Conservation (phyloP, 2,329 filamentous ascomycete species). For the Tolypocladium nubicola region DNA sequence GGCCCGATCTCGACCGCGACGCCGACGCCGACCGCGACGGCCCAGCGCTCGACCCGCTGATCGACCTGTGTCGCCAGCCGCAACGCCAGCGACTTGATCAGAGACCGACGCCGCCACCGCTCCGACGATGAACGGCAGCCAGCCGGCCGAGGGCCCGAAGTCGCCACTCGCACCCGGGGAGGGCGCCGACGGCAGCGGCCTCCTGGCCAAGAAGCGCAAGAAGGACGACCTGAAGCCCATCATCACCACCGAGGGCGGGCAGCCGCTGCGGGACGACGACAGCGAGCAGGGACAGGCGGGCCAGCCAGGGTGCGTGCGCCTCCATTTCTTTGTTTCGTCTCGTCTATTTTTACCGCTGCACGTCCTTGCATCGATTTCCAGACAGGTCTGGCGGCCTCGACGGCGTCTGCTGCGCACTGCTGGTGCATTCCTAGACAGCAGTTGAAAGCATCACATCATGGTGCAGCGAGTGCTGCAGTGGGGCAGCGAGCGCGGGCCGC, state of each 20-base stretch:
- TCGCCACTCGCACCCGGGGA: constrained; percentile 8
- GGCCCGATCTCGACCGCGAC: neutral
- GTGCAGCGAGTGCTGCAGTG: neutral
- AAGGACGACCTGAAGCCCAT: constrained; percentile 68
- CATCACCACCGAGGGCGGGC: constrained; percentile 51
- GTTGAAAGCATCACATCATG: no score
- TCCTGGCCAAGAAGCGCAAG: constrained; percentile 56
- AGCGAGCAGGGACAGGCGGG: constrained; percentile 19
- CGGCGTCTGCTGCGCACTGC: neutral
- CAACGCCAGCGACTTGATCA: neutral
- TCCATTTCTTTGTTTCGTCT: neutral
- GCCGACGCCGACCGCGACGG: neutral
- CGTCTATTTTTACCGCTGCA: neutral
- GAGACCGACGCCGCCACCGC: neutral
- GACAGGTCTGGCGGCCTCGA: neutral
- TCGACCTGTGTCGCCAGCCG: neutral
- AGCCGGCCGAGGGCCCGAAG: constrained; percentile 21
- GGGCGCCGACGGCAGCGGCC: constrained; percentile 18
- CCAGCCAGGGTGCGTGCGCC: constrained; percentile 24
- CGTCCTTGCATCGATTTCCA: neutral
- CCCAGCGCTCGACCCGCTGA: no score
- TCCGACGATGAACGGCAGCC: constrained; percentile 13
- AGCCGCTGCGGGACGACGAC: constrained; percentile 28
- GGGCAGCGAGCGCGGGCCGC: neutral
- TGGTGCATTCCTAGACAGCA: no score